phyloP scores from a whole-genome alignment of 345 rosid species.

The Brassica napus region Da-Ae NC_063446.1:5471501-5472000 shows the following conservation, averaged over 20 bases:
- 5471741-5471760: background rate
- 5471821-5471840: background rate
- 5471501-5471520: background rate
- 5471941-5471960: background rate
- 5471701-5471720: background rate
- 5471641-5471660: background rate
- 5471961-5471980: background rate
- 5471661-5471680: background rate
- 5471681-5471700: background rate
- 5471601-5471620: background rate
- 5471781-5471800: background rate
- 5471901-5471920: background rate
- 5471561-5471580: background rate
- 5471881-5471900: background rate
- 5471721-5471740: background rate
- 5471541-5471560: background rate
- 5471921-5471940: background rate
- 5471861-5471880: background rate
- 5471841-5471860: background rate
- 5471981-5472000: no score
- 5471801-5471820: background rate
- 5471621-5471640: background rate
- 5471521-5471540: background rate
- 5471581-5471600: background rate
- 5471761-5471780: background rate